These are phyloP conservation scores for Saccharomyces uvarum DNA, from an alignment of 1,139 yeast species.

Conservation along the genomic window DNA sequence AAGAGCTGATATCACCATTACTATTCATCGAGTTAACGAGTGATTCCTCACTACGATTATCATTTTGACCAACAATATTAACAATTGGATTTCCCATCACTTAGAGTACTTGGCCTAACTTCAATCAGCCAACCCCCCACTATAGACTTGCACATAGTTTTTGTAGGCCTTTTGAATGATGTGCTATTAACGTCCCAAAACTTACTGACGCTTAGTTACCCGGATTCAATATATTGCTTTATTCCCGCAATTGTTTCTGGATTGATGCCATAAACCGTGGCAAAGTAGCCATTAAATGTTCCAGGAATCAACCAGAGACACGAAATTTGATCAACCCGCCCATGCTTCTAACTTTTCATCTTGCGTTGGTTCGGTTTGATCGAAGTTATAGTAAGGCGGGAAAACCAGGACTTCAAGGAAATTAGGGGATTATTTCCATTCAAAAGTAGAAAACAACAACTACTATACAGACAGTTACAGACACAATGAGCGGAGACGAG, in stretches of 20 bases:
- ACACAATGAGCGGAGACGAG: background rate
- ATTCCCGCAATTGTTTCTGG: background rate
- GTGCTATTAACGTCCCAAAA: background rate
- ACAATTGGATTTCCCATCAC: background rate
- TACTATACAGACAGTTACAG: background rate
- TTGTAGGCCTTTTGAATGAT: background rate
- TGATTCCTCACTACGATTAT: background rate
- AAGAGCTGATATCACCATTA: background rate
- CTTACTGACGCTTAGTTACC: background rate
- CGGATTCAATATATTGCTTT: background rate
- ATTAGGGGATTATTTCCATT: background rate
- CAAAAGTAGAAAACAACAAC: background rate
- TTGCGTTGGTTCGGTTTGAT: background rate
- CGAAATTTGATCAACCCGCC: background rate
- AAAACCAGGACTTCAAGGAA: background rate
- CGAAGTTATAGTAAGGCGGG: background rate
- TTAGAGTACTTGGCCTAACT: background rate
- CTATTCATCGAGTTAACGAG: background rate
- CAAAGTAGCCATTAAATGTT: background rate
- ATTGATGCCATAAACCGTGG: background rate
- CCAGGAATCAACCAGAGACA: background rate
- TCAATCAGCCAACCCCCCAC: background rate
- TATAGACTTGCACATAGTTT: background rate
- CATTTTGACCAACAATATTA: background rate
- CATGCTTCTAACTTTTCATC: background rate